Conservation (phyloP, 1,139 yeast genomes). For the Arxiozyma slooffiae region DNA sequence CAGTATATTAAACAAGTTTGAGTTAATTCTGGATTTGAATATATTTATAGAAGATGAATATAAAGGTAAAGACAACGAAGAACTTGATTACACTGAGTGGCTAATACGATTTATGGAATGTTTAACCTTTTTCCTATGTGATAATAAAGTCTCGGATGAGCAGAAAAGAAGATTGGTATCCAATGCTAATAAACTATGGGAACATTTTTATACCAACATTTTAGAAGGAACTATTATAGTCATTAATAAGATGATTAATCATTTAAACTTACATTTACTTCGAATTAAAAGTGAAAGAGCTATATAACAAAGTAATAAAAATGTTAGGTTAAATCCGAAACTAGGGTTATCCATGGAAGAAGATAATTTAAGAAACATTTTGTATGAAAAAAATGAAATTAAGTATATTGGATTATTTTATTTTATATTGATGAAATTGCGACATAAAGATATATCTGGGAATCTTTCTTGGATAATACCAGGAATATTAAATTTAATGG, state of each 20-base stretch:
- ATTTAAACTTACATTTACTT: slow-evolving; percentile 8
- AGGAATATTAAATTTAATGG: slow-evolving; percentile 27
- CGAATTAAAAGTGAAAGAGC: slow-evolving; percentile 5
- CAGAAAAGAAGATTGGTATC: neutral
- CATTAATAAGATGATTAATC: neutral
- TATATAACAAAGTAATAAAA: neutral
- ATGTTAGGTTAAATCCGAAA: slow-evolving; percentile 13
- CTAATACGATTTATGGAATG: neutral
- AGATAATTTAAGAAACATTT: slow-evolving; percentile 14
- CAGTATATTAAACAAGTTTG: neutral
- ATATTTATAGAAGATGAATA: neutral
- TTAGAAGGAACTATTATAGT: neutral
- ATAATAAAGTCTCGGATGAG: neutral
- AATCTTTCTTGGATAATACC: slow-evolving; percentile 30
- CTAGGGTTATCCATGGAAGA: slow-evolving; percentile 12
- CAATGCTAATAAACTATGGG: neutral
- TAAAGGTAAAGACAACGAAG: neutral
- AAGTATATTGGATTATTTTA: slow-evolving; percentile 22
- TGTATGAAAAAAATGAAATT: slow-evolving; percentile 23
- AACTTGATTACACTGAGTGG: neutral
- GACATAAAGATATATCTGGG: slow-evolving; percentile 17
- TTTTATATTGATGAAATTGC: slow-evolving; percentile 14
- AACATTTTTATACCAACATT: neutral
- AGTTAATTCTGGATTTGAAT: neutral
- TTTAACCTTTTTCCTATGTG: neutral